phyloP scores from a whole-genome alignment of 164 flowering plant species.

The Magnolia changhungtana region DNA sequence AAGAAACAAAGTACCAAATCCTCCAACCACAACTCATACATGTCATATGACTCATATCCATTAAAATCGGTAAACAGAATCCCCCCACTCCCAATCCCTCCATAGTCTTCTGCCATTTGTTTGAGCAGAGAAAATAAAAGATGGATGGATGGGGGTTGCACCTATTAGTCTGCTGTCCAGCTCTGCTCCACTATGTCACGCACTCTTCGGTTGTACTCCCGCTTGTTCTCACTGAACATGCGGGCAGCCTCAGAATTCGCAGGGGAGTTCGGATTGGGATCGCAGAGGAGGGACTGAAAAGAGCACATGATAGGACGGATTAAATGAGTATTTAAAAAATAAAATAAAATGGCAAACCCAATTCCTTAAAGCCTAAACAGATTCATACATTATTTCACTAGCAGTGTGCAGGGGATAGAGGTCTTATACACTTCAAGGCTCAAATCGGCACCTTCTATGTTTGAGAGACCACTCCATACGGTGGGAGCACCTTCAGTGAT shows the following conservation, averaged over 20 bases:
- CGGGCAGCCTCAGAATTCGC: slow-evolving; percentile 93
- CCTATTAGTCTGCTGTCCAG: slow-evolving; percentile 76
- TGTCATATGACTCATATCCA: not conserved
- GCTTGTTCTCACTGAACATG: slow-evolving; percentile 85
- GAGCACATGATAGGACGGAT: not conserved
- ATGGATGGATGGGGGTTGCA: not conserved
- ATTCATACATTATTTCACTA: no score
- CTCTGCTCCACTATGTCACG: slow-evolving; percentile 91
- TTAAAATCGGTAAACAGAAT: not conserved
- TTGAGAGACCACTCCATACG: no score
- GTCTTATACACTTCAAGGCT: no score
- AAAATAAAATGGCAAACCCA: not conserved
- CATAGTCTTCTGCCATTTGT: not conserved
- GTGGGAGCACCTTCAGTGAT: no score
- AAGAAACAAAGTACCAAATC: not conserved
- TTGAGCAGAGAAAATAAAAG: not conserved
- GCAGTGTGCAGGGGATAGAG: no score
- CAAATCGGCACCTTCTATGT: no score
- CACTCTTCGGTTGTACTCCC: slow-evolving; percentile 78
- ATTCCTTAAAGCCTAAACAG: not conserved
- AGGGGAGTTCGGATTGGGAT: slow-evolving; percentile 90
- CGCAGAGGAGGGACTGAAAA: slow-evolving; percentile 78
- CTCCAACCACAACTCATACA: not conserved
- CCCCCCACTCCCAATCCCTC: not conserved
- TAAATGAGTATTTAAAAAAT: no score